phyloP scores from a whole-genome alignment of 306 rosid species.

The Vicia sativa region DNA sequence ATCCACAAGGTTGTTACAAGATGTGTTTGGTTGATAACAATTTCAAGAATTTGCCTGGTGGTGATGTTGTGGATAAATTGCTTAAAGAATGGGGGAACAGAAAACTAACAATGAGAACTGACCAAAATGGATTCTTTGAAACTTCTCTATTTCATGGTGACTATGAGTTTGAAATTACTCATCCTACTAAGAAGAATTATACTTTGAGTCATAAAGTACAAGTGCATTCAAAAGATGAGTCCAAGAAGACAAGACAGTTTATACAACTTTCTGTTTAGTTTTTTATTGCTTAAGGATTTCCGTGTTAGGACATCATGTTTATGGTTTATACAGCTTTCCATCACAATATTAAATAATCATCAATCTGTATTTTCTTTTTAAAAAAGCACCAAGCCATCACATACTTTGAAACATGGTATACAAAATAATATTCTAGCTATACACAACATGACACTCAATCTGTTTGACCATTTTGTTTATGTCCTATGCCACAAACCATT shows the following conservation, averaged over 20 bases:
- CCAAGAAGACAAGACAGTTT: not conserved
- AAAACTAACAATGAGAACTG: conserved; percentile 14
- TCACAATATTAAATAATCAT: no score
- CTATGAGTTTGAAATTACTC: conserved; percentile 30
- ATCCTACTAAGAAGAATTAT: conserved; percentile 13
- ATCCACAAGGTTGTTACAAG: conserved; percentile 54
- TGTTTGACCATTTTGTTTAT: no score
- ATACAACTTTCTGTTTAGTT: not conserved
- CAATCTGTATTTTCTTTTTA: no score
- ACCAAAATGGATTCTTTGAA: conserved; percentile 36
- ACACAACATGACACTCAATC: no score
- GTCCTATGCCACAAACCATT: no score
- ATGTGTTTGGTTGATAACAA: conserved; percentile 67
- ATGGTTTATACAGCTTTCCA: no score
- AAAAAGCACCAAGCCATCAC: no score
- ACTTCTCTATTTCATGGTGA: conserved; percentile 35
- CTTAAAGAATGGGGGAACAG: conserved; percentile 56
- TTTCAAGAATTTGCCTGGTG: conserved; percentile 65
- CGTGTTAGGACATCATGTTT: no score
- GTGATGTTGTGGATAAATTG: conserved; percentile 69
- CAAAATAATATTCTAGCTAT: no score
- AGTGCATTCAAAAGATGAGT: conserved; percentile 21
- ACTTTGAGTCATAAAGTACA: conserved; percentile 1
- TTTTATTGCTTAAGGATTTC: not conserved
- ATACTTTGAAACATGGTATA: no score